Percentiles rank a stretch among this genome's conserved stretches.
Evolutionary conservation across 2,329 filamentous ascomycete genomes (phyloP).

Genomic region (Pseudogymnoascus sp.): DNA sequence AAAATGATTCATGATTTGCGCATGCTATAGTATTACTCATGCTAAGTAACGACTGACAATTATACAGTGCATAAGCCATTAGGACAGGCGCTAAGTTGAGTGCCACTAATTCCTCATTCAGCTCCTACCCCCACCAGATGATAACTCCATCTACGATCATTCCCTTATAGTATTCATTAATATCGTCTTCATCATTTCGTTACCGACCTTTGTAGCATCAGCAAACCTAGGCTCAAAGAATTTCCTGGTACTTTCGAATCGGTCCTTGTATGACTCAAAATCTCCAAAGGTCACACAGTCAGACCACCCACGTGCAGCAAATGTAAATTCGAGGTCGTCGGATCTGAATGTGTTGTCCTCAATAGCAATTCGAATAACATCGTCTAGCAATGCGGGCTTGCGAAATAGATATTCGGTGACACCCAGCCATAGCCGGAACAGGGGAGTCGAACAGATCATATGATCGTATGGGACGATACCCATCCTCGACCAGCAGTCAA

Average conservation of each 20-base stretch:
- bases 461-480: constrained; percentile 96
- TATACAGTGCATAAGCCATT: constrained; percentile 1
- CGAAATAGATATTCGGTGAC: constrained; percentile 97
- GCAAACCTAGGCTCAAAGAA: constrained; percentile 90
- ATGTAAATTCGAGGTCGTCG: constrained; percentile 95
- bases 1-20: not conserved
- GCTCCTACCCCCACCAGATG: not conserved
- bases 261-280: constrained; percentile 86
- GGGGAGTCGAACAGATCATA: constrained; percentile 97
- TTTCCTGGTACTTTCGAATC: constrained; percentile 80
- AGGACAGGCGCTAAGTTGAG: not conserved
- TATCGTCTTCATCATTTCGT: constrained; percentile 96
- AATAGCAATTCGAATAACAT: constrained; percentile 77
- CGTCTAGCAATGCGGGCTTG: constrained; percentile 70
- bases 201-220: constrained; percentile 80
- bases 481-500: constrained; percentile 94
- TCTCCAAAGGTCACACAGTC: constrained; percentile 87
- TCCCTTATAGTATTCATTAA: constrained; percentile 62
- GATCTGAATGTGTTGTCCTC: constrained; percentile 87
- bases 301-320: constrained; percentile 92
- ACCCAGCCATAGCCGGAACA: constrained; percentile 92
- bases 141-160: not conserved
- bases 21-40: not conserved
- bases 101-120: not conserved
- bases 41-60: not conserved